Base-by-base conservation (phyloP, 495 filamentous ascomycete species). In the Tuber brumale region DNA sequence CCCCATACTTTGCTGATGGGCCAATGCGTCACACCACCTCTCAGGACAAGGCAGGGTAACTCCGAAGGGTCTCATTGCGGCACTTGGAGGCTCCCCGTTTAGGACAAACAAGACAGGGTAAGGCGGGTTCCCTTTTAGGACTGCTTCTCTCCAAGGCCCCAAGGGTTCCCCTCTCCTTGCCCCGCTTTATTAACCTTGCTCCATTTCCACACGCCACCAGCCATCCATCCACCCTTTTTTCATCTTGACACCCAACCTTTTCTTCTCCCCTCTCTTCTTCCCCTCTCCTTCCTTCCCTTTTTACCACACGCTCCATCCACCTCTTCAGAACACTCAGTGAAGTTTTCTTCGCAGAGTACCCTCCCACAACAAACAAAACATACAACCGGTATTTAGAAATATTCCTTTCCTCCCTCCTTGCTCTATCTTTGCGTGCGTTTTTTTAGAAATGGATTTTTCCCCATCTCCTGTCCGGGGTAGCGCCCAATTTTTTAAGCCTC, bases 401-500 rank as follows among this genome's bases (percentile, higher is more conserved):
- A 27, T 48, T 71, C 70, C 72, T 75, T 66, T 57, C 57, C 57
- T 66, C 57, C 57, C 57, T 66, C 57, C 27, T 66, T 66, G 57
- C 57, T 66, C 57, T 19, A 31, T 31, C 27, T 35, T 61, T 66
- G 57, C 57, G 57, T 66, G 57, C 66, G 74, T 77, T 69, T 72
- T 72, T 71, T 23, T 73, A 31, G 16, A 77, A 70, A 76, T 78
- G 72, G 70, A 72, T 79, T 72, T 70, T 79, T 48, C 70, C 69
- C 69, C 69, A 48, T 42, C 27, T 75, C 45, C 42, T 48, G 70
- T 71, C 66, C 42, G 16, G 44, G 27, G 21, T 35, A 45, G 48
- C 70, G 12, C 23, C 57, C 51, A 27, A 45, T 71, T 48, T 48
- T 70, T 19, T n/a, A 35, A 57, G 48, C 69, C 21, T 31, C 31